A percentile compares a stretch with the other conserved stretches of the same genome.
Conservation (phyloP, 805 yeast genomes). For the Saccharomycopsis amapae region DNA sequence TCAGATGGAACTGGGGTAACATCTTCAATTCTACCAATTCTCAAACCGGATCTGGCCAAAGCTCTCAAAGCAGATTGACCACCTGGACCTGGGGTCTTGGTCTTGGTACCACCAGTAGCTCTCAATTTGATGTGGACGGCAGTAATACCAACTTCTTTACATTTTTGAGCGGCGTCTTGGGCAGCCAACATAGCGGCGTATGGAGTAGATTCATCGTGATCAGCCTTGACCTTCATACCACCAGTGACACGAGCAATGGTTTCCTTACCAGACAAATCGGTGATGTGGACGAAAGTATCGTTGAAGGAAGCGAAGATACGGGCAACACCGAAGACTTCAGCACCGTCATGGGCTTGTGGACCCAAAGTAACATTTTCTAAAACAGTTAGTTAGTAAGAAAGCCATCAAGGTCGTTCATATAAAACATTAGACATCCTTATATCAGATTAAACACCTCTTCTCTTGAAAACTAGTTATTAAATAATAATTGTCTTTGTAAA, state of each 20-base stretch:
- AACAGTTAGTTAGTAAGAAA: too few species aligned
- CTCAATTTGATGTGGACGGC: slow-evolving; percentile 99
- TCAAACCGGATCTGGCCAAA: slow-evolving; percentile 98
- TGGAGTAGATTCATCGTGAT: slow-evolving; percentile 99
- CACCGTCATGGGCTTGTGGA: slow-evolving; percentile 91
- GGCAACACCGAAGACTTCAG: slow-evolving; percentile 99
- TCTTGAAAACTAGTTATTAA: too few species aligned
- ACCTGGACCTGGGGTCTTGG: slow-evolving; percentile 99
- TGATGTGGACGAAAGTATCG: slow-evolving; percentile 99
- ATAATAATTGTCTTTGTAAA: too few species aligned
- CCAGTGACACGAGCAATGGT: slow-evolving; percentile 99
- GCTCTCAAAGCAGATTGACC: slow-evolving; percentile 99
- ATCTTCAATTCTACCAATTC: slow-evolving; percentile 99
- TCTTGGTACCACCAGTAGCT: slow-evolving; percentile 99
- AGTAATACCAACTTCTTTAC: slow-evolving; percentile 99
- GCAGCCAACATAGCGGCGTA: slow-evolving; percentile 99
- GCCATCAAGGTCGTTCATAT: too few species aligned
- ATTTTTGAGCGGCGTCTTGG: slow-evolving; percentile 97
- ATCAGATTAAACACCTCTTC: too few species aligned
- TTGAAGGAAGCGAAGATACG: slow-evolving; percentile 99
- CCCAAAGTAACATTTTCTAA: slow-evolving; percentile 58
- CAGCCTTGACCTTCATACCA: slow-evolving; percentile 99
- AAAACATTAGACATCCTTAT: neutral
- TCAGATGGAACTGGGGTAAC: slow-evolving; percentile 99
- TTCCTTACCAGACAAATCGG: slow-evolving; percentile 99